Evolutionary conservation across 2,329 filamentous ascomycete genomes (phyloP).

Genomic region (Pseudonectria buxi): DNA sequence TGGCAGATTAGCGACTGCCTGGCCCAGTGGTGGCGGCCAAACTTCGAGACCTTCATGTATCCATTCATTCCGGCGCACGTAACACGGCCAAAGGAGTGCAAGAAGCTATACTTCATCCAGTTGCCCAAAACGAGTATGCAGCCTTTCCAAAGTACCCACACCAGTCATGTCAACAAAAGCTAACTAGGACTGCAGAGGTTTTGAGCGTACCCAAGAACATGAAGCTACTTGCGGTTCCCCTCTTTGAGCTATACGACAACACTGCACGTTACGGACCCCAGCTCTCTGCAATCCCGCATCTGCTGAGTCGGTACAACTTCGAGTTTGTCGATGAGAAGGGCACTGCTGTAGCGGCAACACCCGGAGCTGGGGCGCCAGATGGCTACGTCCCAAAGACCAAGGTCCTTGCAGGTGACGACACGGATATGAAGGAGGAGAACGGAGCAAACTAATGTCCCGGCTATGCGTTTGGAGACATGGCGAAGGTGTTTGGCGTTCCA

Average conservation of each 20-base stretch:
- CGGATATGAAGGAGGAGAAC: slow-evolving; percentile 52
- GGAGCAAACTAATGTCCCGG: slow-evolving; percentile 25
- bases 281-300: slow-evolving; percentile 89
- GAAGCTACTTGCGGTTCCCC: slow-evolving; percentile 93
- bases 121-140: slow-evolving; percentile 76
- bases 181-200: slow-evolving; percentile 55
- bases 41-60: slow-evolving; percentile 99
- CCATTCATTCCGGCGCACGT: slow-evolving; percentile 95
- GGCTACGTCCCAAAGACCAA: slow-evolving; percentile 58
- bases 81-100: slow-evolving; percentile 95
- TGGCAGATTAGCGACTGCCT: slow-evolving; percentile 94
- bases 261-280: slow-evolving; percentile 91
- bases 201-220: slow-evolving; percentile 98
- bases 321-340: slow-evolving; percentile 94
- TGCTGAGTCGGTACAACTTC: slow-evolving; percentile 93
- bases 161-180: not conserved
- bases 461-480: slow-evolving; percentile 20
- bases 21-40: slow-evolving; percentile 97
- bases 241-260: slow-evolving; percentile 98
- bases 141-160: slow-evolving; percentile 21
- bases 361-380: slow-evolving; percentile 56
- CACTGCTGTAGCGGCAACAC: slow-evolving; percentile 77
- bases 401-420: slow-evolving; percentile 57
- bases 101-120: slow-evolving; percentile 97
- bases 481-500: slow-evolving; percentile 32